A percentile compares a stretch with the other conserved stretches of the same genome.
phyloP scores from a whole-genome alignment of 306 rosid species.

The Neltuma alba region DNA sequence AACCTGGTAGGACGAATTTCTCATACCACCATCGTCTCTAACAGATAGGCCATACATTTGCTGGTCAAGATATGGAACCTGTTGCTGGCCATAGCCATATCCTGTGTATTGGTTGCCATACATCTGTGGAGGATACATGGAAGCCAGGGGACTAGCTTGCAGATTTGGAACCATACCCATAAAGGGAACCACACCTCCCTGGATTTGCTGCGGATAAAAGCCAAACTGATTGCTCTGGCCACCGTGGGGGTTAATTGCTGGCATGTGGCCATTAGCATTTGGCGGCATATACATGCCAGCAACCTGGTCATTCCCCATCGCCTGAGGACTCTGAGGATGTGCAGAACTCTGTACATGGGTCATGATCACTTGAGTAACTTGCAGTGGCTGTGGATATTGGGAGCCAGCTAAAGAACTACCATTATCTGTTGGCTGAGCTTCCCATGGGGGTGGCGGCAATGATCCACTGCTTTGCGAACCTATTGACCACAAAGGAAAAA shows the following conservation, averaged over 20 bases:
- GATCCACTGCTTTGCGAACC: slow-evolving; percentile 71
- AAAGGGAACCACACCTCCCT: slow-evolving; percentile 51
- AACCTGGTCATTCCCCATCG: slow-evolving; percentile 59
- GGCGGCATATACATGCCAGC: slow-evolving; percentile 77
- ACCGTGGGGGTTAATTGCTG: slow-evolving; percentile 59
- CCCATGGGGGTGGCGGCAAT: slow-evolving; percentile 99
- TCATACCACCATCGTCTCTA: slow-evolving; percentile 58
- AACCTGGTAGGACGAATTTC: slow-evolving; percentile 63
- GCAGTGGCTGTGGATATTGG: slow-evolving; percentile 78
- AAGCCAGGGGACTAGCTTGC: slow-evolving; percentile 56
- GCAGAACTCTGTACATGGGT: slow-evolving; percentile 52
- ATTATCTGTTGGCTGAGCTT: slow-evolving; percentile 69
- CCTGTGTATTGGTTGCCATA: slow-evolving; percentile 69
- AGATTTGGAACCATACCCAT: slow-evolving; percentile 69
- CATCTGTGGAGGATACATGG: slow-evolving; percentile 76
- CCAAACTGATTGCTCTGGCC: slow-evolving; percentile 68
- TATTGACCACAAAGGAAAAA: slow-evolving; percentile 35
- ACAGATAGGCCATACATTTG: slow-evolving; percentile 82
- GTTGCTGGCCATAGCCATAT: slow-evolving; percentile 82
- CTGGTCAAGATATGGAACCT: slow-evolving; percentile 68
- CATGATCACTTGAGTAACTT: slow-evolving; percentile 62
- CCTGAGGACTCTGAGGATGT: slow-evolving; percentile 67
- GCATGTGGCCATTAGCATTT: slow-evolving; percentile 53
- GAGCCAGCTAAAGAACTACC: slow-evolving; percentile 57
- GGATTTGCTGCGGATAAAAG: slow-evolving; percentile 47